Evolutionary conservation across 257 asterid species (phyloP).

Genomic region (Cruciata laevipes): DNA sequence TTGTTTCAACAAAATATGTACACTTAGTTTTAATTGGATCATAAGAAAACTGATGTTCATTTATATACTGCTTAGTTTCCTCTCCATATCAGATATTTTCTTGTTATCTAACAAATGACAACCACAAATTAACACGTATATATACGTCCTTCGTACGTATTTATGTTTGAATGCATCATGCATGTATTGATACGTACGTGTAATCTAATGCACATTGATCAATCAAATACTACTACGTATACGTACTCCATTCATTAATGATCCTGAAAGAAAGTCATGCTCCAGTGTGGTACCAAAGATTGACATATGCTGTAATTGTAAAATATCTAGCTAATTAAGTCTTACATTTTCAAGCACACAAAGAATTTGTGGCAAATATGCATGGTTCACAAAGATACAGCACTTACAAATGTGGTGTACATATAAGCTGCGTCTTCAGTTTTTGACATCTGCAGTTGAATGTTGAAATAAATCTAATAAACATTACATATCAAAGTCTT

Average conservation of each 20-base stretch:
- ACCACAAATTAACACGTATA: background rate
- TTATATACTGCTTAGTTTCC: no score
- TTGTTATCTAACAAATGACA: background rate
- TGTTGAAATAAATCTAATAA: no score
- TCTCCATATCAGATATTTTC: no score
- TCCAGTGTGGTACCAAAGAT: background rate
- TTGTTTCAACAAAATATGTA: no score
- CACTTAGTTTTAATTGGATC: no score
- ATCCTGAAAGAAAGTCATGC: background rate
- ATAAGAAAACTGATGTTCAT: no score
- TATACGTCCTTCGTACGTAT: background rate
- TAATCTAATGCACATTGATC: background rate
- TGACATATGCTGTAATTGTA: background rate
- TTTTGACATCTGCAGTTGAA: no score
- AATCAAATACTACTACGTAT: background rate
- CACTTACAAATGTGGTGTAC: no score
- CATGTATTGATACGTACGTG: background rate
- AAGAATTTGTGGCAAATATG: background rate
- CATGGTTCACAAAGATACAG: no score
- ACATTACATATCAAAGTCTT: no score
- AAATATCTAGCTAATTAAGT: background rate
- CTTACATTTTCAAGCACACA: background rate
- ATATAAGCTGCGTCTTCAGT: no score
- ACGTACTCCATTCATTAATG: no score
- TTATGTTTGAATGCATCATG: background rate